Conservation (phyloP, 768 basidiomycete species). For the Gloeopeniophorella convolvens region DNA sequence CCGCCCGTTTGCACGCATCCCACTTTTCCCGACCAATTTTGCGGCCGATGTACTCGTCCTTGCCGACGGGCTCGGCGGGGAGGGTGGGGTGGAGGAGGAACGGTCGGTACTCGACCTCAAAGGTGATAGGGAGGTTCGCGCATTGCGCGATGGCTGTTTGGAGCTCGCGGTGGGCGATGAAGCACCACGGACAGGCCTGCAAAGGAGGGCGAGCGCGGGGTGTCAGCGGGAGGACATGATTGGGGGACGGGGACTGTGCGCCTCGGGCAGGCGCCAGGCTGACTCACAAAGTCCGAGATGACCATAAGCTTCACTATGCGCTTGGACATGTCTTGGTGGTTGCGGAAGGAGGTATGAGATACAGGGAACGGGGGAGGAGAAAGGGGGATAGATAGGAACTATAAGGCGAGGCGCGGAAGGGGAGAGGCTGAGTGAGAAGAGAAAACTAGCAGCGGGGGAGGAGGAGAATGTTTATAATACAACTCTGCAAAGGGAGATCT, state of each 20-base stretch:
- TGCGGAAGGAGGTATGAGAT: background rate
- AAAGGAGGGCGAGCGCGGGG: background rate
- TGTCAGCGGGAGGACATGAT: slow-evolving; percentile 8
- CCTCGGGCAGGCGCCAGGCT: background rate
- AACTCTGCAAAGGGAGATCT: slow-evolving; percentile 1
- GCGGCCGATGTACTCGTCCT: slow-evolving; percentile 25
- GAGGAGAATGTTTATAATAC: slow-evolving; percentile 20
- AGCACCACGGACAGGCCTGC: slow-evolving; percentile 38
- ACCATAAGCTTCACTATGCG: slow-evolving; percentile 20
- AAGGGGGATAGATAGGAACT: background rate
- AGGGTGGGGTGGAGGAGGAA: slow-evolving; percentile 39
- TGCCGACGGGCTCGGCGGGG: slow-evolving; percentile 26
- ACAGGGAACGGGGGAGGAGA: background rate
- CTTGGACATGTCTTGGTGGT: slow-evolving; percentile 13
- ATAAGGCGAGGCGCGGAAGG: background rate
- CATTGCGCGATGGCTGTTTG: slow-evolving; percentile 32
- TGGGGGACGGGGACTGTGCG: background rate
- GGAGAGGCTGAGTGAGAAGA: slow-evolving; percentile 14
- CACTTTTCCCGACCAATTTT: slow-evolving; percentile 38
- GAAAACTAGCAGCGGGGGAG: slow-evolving; percentile 1
- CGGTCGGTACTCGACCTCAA: slow-evolving; percentile 42
- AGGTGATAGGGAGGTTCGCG: slow-evolving; percentile 27
- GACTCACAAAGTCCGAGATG: slow-evolving; percentile 33
- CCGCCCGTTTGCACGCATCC: slow-evolving; percentile 27
- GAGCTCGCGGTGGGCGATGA: slow-evolving; percentile 36